Evolutionary conservation across 192 early-diverging fungal genomes (phyloP).

Genomic region (Entomortierella parvispora): DNA sequence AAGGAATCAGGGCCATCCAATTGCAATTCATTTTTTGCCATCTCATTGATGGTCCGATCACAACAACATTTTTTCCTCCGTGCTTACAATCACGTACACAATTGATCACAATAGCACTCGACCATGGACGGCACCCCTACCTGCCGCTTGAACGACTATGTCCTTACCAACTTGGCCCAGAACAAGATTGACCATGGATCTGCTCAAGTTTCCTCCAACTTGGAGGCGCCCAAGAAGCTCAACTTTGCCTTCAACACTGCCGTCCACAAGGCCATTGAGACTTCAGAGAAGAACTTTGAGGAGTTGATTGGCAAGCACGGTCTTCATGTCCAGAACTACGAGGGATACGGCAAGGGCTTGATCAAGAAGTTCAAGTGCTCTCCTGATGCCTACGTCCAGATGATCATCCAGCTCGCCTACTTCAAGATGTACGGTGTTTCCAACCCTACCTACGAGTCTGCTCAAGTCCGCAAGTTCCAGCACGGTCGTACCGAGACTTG

Average conservation of each 20-base stretch:
- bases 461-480: constrained; percentile 90
- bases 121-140: constrained; percentile 97
- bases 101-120: constrained; percentile 66
- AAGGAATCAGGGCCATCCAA: not conserved
- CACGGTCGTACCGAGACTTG: constrained; percentile 96
- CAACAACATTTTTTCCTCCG: too few species aligned
- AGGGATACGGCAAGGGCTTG: constrained; percentile 92
- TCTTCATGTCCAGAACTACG: constrained; percentile 82
- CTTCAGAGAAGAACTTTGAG: constrained; percentile 84
- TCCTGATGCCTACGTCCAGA: constrained; percentile 85
- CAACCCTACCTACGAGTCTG: constrained; percentile 92
- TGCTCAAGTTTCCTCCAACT: constrained; percentile 58
- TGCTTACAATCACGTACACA: too few species aligned
- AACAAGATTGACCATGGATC: constrained; percentile 83
- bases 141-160: constrained; percentile 86
- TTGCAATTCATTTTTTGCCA: constrained; percentile 3
- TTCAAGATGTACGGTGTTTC: constrained; percentile 85
- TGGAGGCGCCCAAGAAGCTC: constrained; percentile 76
- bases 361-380: constrained; percentile 89
- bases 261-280: constrained; percentile 70
- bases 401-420: constrained; percentile 98
- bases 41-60: not conserved
- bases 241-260: constrained; percentile 73
- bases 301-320: constrained; percentile 82
- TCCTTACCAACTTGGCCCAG: constrained; percentile 66